Conservation (phyloP, 805 yeast genomes). For the Lachancea kluyveri region DNA sequence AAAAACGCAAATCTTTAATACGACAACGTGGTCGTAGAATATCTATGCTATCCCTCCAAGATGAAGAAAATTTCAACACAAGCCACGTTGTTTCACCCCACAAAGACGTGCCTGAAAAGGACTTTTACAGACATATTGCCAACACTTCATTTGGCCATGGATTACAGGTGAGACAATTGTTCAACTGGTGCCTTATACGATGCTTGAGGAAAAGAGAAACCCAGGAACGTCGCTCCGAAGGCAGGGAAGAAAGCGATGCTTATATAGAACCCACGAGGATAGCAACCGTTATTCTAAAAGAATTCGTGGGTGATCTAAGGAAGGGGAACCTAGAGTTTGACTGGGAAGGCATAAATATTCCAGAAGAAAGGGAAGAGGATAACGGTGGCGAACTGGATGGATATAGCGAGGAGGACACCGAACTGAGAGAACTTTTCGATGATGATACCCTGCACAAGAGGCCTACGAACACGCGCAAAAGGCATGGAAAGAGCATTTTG, state of each 20-base stretch:
- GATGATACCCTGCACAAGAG: conserved; percentile 11
- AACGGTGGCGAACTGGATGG: conserved; percentile 9
- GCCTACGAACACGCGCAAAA: not conserved
- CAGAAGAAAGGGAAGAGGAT: conserved; percentile 10
- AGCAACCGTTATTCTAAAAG: conserved; percentile 22
- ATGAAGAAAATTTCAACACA: conserved; percentile 13
- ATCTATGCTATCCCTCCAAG: conserved; percentile 24
- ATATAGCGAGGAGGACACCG: conserved; percentile 16
- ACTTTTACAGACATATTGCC: conserved; percentile 29
- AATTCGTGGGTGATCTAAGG: conserved; percentile 27
- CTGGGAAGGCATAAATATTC: conserved; percentile 30
- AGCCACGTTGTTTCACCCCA: conserved; percentile 27
- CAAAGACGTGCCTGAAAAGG: conserved; percentile 26
- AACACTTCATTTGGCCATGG: conserved; percentile 23
- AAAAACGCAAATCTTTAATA: conserved; percentile 20
- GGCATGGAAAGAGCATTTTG: conserved; percentile 2
- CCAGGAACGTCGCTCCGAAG: not conserved
- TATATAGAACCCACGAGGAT: conserved; percentile 19
- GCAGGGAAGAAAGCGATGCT: conserved; percentile 7
- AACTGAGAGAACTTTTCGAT: conserved; percentile 16
- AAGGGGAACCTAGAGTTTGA: conserved; percentile 21
- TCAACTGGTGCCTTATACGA: conserved; percentile 29
- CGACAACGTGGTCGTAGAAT: conserved; percentile 27
- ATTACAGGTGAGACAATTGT: conserved; percentile 26
- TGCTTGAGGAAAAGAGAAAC: conserved; percentile 16